Percentiles rank a stretch among this genome's conserved stretches.
Conservation (phyloP, 352 stramenopile species). For the Pythium insidiosum region DNA sequence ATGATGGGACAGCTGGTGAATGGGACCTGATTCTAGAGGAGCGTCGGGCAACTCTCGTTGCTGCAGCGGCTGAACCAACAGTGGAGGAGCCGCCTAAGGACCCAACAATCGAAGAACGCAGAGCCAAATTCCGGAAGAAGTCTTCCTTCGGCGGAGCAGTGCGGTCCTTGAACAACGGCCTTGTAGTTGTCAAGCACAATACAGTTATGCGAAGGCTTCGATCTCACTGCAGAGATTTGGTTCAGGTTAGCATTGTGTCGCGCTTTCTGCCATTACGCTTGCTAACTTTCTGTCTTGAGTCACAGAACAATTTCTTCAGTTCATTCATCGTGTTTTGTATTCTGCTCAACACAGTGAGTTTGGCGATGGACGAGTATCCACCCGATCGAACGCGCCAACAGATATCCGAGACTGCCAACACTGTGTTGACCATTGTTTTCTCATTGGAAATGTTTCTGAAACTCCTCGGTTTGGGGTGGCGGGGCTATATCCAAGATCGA, state of each 20-base stretch:
- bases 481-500: slow-evolving; percentile 58
- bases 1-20: slow-evolving; percentile 27
- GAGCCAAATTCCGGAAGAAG: slow-evolving; percentile 6
- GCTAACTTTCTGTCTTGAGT: no score
- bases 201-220: no score
- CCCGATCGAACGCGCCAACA: slow-evolving; percentile 43
- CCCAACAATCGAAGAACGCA: not conserved
- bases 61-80: slow-evolving; percentile 12
- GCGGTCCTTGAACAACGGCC: no score
- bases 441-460: slow-evolving; percentile 78
- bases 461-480: slow-evolving; percentile 61
- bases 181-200: no score
- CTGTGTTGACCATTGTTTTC: slow-evolving; percentile 67
- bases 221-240: no score
- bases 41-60: slow-evolving; percentile 4
- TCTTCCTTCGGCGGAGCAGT: slow-evolving; percentile 17
- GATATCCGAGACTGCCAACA: slow-evolving; percentile 72
- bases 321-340: slow-evolving; percentile 69
- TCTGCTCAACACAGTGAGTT: slow-evolving; percentile 69
- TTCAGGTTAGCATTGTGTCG: slow-evolving; percentile 57
- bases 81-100: slow-evolving; percentile 20
- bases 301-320: slow-evolving; percentile 48
- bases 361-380: slow-evolving; percentile 76
- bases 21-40: slow-evolving; percentile 31
- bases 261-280: no score